Base-by-base conservation (phyloP, 306 rosid species). In the Fragaria ananassa region DNA sequence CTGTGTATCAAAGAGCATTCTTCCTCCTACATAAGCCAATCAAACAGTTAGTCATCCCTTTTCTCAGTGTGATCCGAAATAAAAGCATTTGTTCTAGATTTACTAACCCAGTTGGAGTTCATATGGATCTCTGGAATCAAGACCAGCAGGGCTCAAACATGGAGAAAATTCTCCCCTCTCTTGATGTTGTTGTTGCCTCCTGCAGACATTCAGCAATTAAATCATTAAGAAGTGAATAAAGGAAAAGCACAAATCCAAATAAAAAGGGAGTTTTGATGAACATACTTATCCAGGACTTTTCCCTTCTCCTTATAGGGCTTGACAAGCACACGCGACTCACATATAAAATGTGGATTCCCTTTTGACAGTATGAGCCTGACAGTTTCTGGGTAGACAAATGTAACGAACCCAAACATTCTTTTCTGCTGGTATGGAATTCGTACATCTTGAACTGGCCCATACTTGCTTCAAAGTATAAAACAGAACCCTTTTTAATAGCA, bases 241-340 rank as follows among this genome's bases (percentile, higher is more conserved):
- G 23, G 49, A 64, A 37, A 61, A n/a, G 13, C 21, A 29, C 45
- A 11, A 11, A 65, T 1, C n/a, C 39, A 54, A 39, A 69, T 11
- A 13, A 6, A n/a, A n/a, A 45, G 39, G 18, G 39, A 58, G 71
- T 23, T 68, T 67, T 27, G 21, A 5, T 31, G 39, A 12, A 50
- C 86, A 74, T 88, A 95, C 98, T 90, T 95, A 23, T 95, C 98
- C 21, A 88, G 87, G 76, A 89, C 67, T 89, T 95, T 95, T 44
- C 98, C 98, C 83, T 95, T 95, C 89, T 95, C 98, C 92, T 95
- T 95, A 83, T 95, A 95, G 49, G 98, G 97, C 87, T 95, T 95
- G 71, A 95, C 98, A 71, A 95, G 98, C 11, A 95, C 98, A 3
- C 98, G 97, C 1, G 97, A 95, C 74, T 95, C 96, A 13, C 98